Conservation (phyloP, 2,329 filamentous ascomycete species). For the Diplodia scrobiculata region DNA sequence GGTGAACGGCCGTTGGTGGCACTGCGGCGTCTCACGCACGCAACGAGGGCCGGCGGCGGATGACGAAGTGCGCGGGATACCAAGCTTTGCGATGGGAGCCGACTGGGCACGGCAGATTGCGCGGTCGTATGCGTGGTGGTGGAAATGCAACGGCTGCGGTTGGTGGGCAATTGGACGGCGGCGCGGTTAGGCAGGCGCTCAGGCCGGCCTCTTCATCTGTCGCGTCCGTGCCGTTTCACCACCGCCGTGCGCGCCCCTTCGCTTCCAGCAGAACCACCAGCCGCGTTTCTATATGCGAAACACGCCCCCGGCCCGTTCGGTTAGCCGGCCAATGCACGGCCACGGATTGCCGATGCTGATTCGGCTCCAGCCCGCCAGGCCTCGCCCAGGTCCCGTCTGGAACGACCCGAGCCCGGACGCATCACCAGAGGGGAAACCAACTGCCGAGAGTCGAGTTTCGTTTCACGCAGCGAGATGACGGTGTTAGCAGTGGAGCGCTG, state of each 20-base stretch:
- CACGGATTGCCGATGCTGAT: slow-evolving; percentile 4
- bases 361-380: slow-evolving; percentile 3
- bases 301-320: background rate
- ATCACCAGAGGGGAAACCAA: slow-evolving; percentile 3
- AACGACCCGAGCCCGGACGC: background rate
- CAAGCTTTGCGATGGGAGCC: slow-evolving; percentile 5
- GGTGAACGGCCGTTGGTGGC: background rate
- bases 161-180: background rate
- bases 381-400: background rate
- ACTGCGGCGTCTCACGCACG: no score
- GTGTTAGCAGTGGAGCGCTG: slow-evolving; percentile 8
- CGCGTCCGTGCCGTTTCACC: slow-evolving; percentile 22
- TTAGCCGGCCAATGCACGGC: background rate
- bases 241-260: slow-evolving; percentile 5
- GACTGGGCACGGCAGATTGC: background rate
- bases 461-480: slow-evolving; percentile 29
- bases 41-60: no score
- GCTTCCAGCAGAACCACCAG: slow-evolving; percentile 10
- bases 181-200: background rate
- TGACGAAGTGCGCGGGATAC: background rate
- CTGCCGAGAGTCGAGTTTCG: slow-evolving; percentile 17
- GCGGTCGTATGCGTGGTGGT: background rate
- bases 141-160: background rate
- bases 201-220: background rate
- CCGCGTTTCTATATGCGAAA: slow-evolving; percentile 25